A percentile compares a stretch with the other conserved stretches of the same genome.
These are phyloP conservation scores for Anthracocystis setariae DNA, from an alignment of 1,284 basidiomycete species.

Conservation along the genomic window DNA sequence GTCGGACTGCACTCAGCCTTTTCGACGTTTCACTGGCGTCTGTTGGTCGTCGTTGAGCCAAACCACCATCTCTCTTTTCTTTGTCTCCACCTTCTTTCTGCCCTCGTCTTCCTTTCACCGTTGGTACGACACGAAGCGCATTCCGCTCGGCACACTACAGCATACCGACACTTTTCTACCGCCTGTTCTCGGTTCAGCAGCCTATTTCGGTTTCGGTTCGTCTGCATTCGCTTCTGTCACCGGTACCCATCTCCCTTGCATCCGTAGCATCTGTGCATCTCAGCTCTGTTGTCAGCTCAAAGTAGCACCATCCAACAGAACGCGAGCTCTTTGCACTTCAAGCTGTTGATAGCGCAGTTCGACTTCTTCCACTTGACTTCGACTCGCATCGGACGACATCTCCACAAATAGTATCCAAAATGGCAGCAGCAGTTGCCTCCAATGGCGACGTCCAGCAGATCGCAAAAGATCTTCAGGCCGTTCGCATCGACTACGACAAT, in stretches of 20 bases:
- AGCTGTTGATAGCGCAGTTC: neutral
- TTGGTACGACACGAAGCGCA: slow-evolving; percentile 3
- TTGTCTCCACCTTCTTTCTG: slow-evolving; percentile 5
- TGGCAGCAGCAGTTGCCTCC: slow-evolving; percentile 49
- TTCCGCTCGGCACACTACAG: neutral
- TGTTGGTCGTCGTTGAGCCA: neutral
- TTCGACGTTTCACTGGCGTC: slow-evolving; percentile 6
- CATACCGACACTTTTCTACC: slow-evolving; percentile 5
- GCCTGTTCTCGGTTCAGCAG: slow-evolving; percentile 1
- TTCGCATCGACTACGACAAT: slow-evolving; percentile 65
- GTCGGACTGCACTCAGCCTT: neutral
- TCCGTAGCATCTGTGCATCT: slow-evolving; percentile 6
- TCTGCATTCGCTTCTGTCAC: slow-evolving; percentile 12
- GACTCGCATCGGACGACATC: slow-evolving; percentile 11
- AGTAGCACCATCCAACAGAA: slow-evolving; percentile 1
- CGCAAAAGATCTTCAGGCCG: slow-evolving; percentile 40
- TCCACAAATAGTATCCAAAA: slow-evolving; percentile 10
- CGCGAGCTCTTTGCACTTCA: neutral
- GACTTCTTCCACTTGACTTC: neutral
- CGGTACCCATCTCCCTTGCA: slow-evolving; percentile 4
- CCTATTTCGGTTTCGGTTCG: slow-evolving; percentile 5
- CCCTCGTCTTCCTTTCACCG: neutral
- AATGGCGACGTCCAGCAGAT: slow-evolving; percentile 42
- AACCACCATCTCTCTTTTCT: neutral
- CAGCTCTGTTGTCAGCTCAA: slow-evolving; percentile 1